Base-by-base conservation (phyloP, 176 grass and related monocot species). In the Hordeum marinum region DNA sequence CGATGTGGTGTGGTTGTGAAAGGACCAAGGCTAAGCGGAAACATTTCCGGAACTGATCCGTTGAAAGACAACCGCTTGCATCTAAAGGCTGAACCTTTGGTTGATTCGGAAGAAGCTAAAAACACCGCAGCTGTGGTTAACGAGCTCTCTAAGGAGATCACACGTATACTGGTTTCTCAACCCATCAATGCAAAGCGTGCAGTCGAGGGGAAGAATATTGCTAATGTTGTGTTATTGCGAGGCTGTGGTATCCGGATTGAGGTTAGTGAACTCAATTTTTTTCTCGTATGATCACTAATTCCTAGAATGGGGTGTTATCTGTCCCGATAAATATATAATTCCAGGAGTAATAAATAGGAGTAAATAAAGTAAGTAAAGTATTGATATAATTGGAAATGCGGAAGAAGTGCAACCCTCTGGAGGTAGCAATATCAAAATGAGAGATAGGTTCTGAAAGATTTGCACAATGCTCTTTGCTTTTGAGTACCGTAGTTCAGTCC, bases 31-130 rank as follows among this genome's bases (percentile, higher is more conserved):
- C 65, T 99, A 15, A 99, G 93, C 81, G 96, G 96, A 72, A 96
- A 95, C 66, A 99, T 99, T 89, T 99, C 93, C n/a, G 96, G 96
- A 85, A 98, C 96, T 2, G 93, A 98, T 64, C 96, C 91, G 25
- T 76, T 98, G 68, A 98, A 98, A 76, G 93, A 98, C 69, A 98
- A 91, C 41, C 91, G 96, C 13, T 85, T 98, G 88, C 91, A 92
- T 83, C 88, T 98, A 21, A 95, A 91, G 72, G 91, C 96, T 65
- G 84, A 94, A 52, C 85, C 93, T 71, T 60, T 99, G 63, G 93
- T 96, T 82, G 91, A 90, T 43, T 92, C 93, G 18, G 92, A 89
- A 70, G 96, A 96, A 87, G 93, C 93, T 76, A 96, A 99, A 75
- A 94, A 94, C 70, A 96, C 93, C 1, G 91, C 91, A 69, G 82